Conservation (phyloP, 805 yeast species). For the Schwanniomyces yamadae region DNA sequence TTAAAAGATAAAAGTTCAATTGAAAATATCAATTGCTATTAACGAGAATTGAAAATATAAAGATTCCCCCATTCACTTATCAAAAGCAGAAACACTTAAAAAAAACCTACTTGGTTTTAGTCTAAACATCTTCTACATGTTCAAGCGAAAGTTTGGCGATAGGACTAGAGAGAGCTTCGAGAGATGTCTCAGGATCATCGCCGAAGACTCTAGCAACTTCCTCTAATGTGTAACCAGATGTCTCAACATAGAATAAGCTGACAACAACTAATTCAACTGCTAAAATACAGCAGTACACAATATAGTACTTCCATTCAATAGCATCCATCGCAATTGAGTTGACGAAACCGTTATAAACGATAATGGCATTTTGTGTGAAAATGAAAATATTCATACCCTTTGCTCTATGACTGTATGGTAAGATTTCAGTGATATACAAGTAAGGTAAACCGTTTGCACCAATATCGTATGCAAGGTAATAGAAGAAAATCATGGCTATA, state of each 20-base stretch:
- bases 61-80: not conserved
- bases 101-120: not conserved
- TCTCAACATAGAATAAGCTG: conserved; percentile 27
- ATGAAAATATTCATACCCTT: conserved; percentile 29
- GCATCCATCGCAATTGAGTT: conserved; percentile 31
- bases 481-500: conserved; percentile 50
- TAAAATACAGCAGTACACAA: conserved; percentile 30
- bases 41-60: no score
- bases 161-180: not conserved
- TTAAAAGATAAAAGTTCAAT: no score
- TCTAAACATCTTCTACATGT: not conserved
- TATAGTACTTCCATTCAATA: conserved; percentile 34
- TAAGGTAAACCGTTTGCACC: conserved; percentile 31
- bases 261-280: conserved; percentile 22
- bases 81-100: not conserved
- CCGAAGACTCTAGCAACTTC: conserved; percentile 35
- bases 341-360: conserved; percentile 18
- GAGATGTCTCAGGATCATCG: conserved; percentile 7
- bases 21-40: no score
- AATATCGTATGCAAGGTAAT: conserved; percentile 24
- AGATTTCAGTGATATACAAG: conserved; percentile 30
- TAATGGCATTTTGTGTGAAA: conserved; percentile 12
- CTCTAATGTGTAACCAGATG: conserved; percentile 35
- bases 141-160: not conserved
- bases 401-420: conserved; percentile 33